Evolutionary conservation across 2,329 filamentous ascomycete species (phyloP), one percentile per base, ranked within the genome.

Genomic region (Rhexocercosporidium sp.): DNA sequence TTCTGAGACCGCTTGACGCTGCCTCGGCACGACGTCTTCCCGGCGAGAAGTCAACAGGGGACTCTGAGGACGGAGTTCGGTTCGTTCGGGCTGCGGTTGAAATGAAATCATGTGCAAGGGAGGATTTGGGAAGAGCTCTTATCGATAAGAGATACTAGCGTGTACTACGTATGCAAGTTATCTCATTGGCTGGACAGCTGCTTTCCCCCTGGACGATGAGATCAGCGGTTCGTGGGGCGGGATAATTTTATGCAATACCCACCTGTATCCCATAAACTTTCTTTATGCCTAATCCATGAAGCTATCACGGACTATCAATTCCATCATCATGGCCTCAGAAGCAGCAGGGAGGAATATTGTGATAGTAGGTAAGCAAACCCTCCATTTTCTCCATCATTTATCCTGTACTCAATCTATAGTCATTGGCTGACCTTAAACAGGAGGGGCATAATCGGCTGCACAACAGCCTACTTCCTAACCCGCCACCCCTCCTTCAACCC

Each of bases 401-500:
- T 9, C 4, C 16, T 20, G 18, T 11, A 47, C 8, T 16, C 22
- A 60, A 25, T 4, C 4, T 11, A 59, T 14, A 39, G 53, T 6
- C n/a, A 57, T 16, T 14, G 46, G 22, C 59, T 66, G 29, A 71
- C 29, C 41, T 9, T 25, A 7, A 59, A 51, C 37, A 77, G 76
- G 95, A 73, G 95, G 94, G 95, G 95, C 74, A 94, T 98, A 70
- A 97, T 98, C 74, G 96, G 96, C 75, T 91, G 89, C 78, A 96
- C 93, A 59, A 94, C 92, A 5, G 94, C 95, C 66, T 98, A 98
- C 80, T 98, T 90, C 77, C 84, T 98, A 51, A 96, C 94, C 1
- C 90, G 92, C 70, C 94, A 98, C 78, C 89, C 92, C 31, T 89
- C 86, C 34, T 98, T 92, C 81, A 86, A 96, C 77, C 88, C 90